Evolutionary conservation across 805 yeast genomes (phyloP).

Genomic region (Suhomyces emberorum): DNA sequence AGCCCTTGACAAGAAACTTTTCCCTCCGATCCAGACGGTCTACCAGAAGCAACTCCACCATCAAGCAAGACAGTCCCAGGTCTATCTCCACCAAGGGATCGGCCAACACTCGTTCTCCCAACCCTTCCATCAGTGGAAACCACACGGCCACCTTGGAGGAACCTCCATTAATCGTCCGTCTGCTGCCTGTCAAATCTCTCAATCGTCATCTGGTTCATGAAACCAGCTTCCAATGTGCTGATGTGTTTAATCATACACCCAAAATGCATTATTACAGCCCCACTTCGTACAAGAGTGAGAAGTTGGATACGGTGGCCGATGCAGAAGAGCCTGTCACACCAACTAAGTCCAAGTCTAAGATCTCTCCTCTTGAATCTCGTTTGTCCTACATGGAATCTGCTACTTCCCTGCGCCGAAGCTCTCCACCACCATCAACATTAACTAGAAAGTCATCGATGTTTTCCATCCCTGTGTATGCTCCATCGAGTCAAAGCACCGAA

Average conservation of each 20-base stretch:
- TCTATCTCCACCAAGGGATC: background rate
- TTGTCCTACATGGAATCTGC: background rate
- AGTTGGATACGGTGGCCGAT: background rate
- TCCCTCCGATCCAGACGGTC: conserved; percentile 4
- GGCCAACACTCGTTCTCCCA: background rate
- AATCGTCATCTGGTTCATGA: conserved; percentile 3
- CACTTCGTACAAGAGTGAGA: background rate
- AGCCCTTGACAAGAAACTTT: conserved; percentile 1
- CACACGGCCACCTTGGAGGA: background rate
- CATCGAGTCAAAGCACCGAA: background rate
- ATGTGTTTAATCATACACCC: background rate
- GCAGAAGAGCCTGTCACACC: background rate
- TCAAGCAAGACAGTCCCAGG: background rate
- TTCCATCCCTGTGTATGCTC: background rate
- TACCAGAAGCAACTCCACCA: background rate
- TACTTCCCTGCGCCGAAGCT: background rate
- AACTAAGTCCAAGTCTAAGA: background rate
- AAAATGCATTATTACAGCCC: background rate
- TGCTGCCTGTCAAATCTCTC: background rate
- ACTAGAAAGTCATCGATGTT: background rate
- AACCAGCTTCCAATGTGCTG: background rate
- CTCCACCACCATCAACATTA: too few relatives aligned
- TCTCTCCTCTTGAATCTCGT: too few relatives aligned
- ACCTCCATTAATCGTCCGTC: conserved; percentile 1
- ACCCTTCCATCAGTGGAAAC: background rate